Evolutionary conservation across 805 yeast species (phyloP), one percentile per base, ranked within the genome.

Genomic region (Helenozyma baotianmanensis): DNA sequence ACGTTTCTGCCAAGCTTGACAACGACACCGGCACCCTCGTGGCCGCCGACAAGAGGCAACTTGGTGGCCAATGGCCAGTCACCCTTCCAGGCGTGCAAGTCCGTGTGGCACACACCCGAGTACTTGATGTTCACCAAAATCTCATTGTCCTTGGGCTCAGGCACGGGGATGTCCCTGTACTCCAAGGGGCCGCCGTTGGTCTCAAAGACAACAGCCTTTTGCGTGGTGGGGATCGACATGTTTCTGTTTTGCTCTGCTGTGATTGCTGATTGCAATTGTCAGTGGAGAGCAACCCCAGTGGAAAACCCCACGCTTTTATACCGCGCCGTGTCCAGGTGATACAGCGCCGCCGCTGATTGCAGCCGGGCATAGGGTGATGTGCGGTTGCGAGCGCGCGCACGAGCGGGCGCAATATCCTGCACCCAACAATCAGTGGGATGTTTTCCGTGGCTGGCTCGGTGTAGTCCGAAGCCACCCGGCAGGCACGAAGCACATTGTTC

Each of bases 21-120:
- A 40, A 65, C 70, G 19, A 57, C 70, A 48, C 72, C 72, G n/a
- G 70, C 70, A 51, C 70, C 70, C 49, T 65, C 70, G 51, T 65
- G 72, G 42, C 70, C 72, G 33, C 72, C 72, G 14, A 65, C 72
- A 49, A 65, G 60, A 19, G 72, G 72, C 46, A 65, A 60, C 44
- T 65, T 65, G 43, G 70, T 63, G 30, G 43, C 54, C 45, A 65
- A 57, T 22, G 70, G 70, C 70, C 70, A 65, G 51, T 65, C 70
- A 43, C 70, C 70, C 48, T 63, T 61, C 70, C 70, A 64, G 33
- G 70, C 72, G 43, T 65, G 72, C 46, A 65, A 61, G 46, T 65
- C 70, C 29, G 70, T 65, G 53, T 65, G 72, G 48, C 72, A 65
- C 24, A 65, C 70, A 40, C 72, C 72, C 18, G 70, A 65, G 55